Conservation (phyloP, 2,329 filamentous ascomycete genomes). For the Penicillium sp. region DNA sequence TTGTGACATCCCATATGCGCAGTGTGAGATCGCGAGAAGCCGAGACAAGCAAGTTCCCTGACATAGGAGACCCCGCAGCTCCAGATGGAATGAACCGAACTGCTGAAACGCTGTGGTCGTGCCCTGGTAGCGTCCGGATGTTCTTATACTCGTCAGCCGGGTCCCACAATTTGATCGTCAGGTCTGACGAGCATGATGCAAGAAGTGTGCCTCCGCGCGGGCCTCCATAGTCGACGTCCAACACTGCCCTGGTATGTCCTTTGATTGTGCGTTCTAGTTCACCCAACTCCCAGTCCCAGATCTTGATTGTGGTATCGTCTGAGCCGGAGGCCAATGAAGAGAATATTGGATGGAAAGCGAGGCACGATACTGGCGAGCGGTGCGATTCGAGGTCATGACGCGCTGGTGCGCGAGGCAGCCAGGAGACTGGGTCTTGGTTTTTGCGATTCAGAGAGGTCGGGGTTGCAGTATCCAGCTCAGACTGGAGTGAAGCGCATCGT, state of each 20-base stretch:
- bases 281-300: constrained; percentile 95
- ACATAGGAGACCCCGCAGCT: constrained; percentile 71
- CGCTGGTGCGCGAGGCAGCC: constrained; percentile 80
- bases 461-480: constrained; percentile 79
- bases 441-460: constrained; percentile 72
- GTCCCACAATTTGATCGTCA: constrained; percentile 95
- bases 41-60: constrained; percentile 79
- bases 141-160: constrained; percentile 92
- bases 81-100: constrained; percentile 85
- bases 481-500: constrained; percentile 68
- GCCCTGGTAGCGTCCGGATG: constrained; percentile 82
- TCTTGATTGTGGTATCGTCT: constrained; percentile 91
- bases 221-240: constrained; percentile 88
- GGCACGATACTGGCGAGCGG: constrained; percentile 74
- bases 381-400: constrained; percentile 82
- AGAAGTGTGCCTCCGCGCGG: constrained; percentile 75
- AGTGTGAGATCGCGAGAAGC: constrained; percentile 82
- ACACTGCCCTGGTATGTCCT: constrained; percentile 82
- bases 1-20: constrained; percentile 88
- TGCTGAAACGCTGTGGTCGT: constrained; percentile 87
- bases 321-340: constrained; percentile 86
- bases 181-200: constrained; percentile 79
- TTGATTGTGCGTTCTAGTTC: constrained; percentile 89
- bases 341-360: constrained; percentile 90
- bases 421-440: constrained; percentile 79